Evolutionary conservation across 2,329 filamentous ascomycete genomes (phyloP), one percentile per base, ranked within the genome.

Genomic region (Alternaria viburni): DNA sequence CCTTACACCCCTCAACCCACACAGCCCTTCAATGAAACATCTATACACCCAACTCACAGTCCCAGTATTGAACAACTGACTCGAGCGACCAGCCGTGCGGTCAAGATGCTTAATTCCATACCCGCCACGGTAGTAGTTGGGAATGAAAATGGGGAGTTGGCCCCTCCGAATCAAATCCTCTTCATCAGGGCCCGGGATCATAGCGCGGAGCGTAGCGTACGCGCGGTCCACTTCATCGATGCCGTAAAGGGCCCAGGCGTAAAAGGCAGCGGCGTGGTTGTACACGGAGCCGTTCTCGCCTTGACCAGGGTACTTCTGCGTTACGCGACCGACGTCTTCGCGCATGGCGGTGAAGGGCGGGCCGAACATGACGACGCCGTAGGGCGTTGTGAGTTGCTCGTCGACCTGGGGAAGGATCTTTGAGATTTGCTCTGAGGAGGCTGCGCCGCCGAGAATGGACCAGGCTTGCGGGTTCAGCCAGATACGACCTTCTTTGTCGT

Each of bases 211-310:
- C 3, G 83, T 75, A n/a, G 74, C 76, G 72, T 83, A 87, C 1
- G 86, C 86, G 15, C 84, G 81, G 60, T 87, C 85, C 2, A 76
- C 75, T 64, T 86, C 79, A 21, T 81, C 81, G 64, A 86, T 81
- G 23, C 77, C 79, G 76, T 88, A 87, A 23, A 88, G 72, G 11
- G 83, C 83, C 79, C 86, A 83, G 51, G 85, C 81, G 74, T 86
- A 88, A 70, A 87, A 88, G 11, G 83, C 81, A 30, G 81, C 82
- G 0, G 86, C 86, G 72, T 88, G 86, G 77, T 87, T 88, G 74
- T 88, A 88, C 17, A 88, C 84, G 23, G 84, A 83, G 1, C 81
- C 86, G 72, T 88, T 88, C 75, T 88, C 86, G n/a, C 83, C 86
- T 47, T 85, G 85, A 3, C 86, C 86, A 3, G 85, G 83, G 61